Percentiles rank a stretch among this genome's conserved stretches.
Conservation (phyloP, 352 stramenopile genomes). For the Albugo laibachii region DNA sequence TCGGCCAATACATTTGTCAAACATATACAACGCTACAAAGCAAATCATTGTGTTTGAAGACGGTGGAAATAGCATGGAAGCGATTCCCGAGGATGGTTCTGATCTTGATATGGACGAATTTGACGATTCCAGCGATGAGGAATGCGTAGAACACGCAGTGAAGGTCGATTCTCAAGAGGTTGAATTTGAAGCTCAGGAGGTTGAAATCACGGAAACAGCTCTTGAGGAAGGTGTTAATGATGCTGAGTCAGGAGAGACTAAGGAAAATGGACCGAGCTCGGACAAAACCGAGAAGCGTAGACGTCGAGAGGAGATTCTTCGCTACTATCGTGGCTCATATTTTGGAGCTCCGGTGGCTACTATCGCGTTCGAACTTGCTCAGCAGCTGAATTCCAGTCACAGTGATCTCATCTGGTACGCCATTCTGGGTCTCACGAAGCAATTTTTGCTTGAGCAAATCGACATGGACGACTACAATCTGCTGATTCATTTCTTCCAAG, state of each 20-base stretch:
- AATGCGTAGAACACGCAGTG: slow-evolving; percentile 24
- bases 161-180: too few species aligned
- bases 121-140: slow-evolving; percentile 20
- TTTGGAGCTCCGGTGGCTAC: slow-evolving; percentile 46
- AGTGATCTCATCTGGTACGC: slow-evolving; percentile 91
- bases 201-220: neutral
- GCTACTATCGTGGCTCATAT: slow-evolving; percentile 90
- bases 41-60: slow-evolving; percentile 74
- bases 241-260: slow-evolving; percentile 2
- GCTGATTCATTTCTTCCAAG: slow-evolving; percentile 77
- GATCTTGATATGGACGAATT: slow-evolving; percentile 61
- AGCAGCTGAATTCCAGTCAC: slow-evolving; percentile 67
- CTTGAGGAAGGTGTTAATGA: slow-evolving; percentile 7
- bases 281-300: slow-evolving; percentile 13
- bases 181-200: slow-evolving; percentile 20
- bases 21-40: slow-evolving; percentile 81
- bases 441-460: slow-evolving; percentile 86
- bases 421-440: slow-evolving; percentile 93
- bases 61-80: slow-evolving; percentile 35
- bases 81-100: slow-evolving; percentile 66
- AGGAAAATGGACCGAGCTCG: slow-evolving; percentile 1
- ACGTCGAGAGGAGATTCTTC: slow-evolving; percentile 56
- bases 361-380: slow-evolving; percentile 63
- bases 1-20: slow-evolving; percentile 90
- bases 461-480: slow-evolving; percentile 85